Evolutionary conservation across 768 basidiomycete genomes (phyloP).

Genomic region (Rhizopogon sp.): DNA sequence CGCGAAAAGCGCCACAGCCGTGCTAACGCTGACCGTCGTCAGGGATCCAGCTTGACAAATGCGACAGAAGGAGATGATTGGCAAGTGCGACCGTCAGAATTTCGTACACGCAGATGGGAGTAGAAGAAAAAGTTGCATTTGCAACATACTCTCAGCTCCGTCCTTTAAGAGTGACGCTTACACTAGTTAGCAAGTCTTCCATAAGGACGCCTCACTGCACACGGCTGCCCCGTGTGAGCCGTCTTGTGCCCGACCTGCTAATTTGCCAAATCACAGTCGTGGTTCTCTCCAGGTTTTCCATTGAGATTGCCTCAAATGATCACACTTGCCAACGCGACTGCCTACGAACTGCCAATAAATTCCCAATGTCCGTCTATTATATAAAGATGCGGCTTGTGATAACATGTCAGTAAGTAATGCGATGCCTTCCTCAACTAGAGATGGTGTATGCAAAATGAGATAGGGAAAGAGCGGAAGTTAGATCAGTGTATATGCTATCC

Average conservation of each 20-base stretch:
- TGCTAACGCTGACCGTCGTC: neutral
- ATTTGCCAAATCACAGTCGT: conserved; percentile 8
- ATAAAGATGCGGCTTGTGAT: conserved; percentile 24
- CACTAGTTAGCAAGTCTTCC: conserved; percentile 12
- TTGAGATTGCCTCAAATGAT: conserved; percentile 20
- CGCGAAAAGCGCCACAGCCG: neutral
- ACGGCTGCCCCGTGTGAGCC: conserved; percentile 21
- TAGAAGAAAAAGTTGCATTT: neutral
- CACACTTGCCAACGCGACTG: conserved; percentile 10
- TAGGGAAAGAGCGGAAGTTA: conserved; percentile 4
- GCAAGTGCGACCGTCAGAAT: neutral
- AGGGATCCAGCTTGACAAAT: neutral
- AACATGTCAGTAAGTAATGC: conserved; percentile 16
- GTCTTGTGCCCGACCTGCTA: conserved; percentile 7
- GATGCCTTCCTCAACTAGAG: conserved; percentile 17
- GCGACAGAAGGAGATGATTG: neutral
- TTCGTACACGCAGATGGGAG: neutral
- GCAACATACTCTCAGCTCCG: conserved; percentile 1
- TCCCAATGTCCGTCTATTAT: conserved; percentile 33
- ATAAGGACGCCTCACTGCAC: conserved; percentile 28
- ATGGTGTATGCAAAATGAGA: conserved; percentile 9
- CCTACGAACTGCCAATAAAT: conserved; percentile 11
- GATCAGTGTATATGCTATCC: conserved; percentile 15
- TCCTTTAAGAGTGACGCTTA: conserved; percentile 4
- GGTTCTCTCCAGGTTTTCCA: conserved; percentile 12